Base-by-base conservation (phyloP, 306 rosid genomes). In the Comarum palustre region DNA sequence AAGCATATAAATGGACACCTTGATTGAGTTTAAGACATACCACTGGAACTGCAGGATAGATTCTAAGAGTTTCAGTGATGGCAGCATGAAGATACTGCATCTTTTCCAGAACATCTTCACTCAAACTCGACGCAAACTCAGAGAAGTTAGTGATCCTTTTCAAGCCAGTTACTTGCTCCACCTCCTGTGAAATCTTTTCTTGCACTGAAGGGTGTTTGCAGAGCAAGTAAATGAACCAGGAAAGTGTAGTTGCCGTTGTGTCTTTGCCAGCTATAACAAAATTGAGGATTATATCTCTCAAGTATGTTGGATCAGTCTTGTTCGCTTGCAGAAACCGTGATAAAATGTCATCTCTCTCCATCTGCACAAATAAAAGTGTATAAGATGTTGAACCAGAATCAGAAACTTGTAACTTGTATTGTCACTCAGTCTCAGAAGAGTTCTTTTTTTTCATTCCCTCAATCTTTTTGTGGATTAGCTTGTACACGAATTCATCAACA, bases 31-130 rank as follows among this genome's bases (percentile, higher is more conserved):
- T 12, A 31, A 31, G 20, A 55, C 85, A 83, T 85, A 91, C 95
- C 90, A 89, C 88, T 4, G 97, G 95, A 74, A 89, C 87, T 29
- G 92, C 90, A 67, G 95, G 97, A 79, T 87, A 84, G 45, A 91
- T 84, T 82, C 94, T 82, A 74, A 90, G 97, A 62, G 97, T 91
- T 79, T 88, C 97, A 45, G 95, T 91, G 47, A 91, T 80, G 22
- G 85, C 82, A 20, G 92, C 97, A 73, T 91, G 92, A 58, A 89
- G 90, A 84, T 87, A 89, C 50, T 85, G 79, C 97, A 87, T 85
- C 68, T 84, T 85, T 76, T 82, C 97, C 58, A 91, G 75, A 67
- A 75, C 85, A 81, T 87, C 87, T 5, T 89, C 92, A 0, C 82
- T 76, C 64, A 91, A 25, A 79, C 47, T 69, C 10, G 81, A 71